Base-by-base conservation (phyloP, 208 protist genomes). In the Strigomonas galati region DNA sequence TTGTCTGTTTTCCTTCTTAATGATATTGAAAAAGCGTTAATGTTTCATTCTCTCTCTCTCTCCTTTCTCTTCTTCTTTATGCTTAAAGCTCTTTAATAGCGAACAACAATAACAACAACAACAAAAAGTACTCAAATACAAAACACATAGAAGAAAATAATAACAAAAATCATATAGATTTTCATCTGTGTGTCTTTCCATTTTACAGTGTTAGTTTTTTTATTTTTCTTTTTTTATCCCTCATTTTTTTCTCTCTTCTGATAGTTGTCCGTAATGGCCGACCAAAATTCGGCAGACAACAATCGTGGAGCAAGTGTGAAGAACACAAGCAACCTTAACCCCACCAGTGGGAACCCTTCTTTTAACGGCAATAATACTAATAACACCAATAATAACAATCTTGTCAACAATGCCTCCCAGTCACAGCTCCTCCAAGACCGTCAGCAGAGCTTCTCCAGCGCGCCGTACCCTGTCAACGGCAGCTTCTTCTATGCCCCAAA, bases 81-180 rank as follows among this genome's bases (percentile, higher is more conserved):
- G 51, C 10, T 30, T 30, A 23, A 14, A 6, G 6, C n/a, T 55
- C 12, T 23, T 55, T 55, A 19, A 55, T 55, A 17, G 19, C 26
- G 10, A 55, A 55, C 26, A 28, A 55, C 23, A 28, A 55, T 19
- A 55, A 55, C 19, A 55, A 55, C 51, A 28, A 55, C 6, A 55
- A 19, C 19, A 19, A 28, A 30, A 55, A 23, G 7, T 6, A 23
- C 26, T 23, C n/a, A 23, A 23, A 19, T 23, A 55, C 23, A 30
- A 55, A 55, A 28, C 15, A 55, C 14, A 44, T 44, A 44, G 14
- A 44, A 44, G 37, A 17, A 44, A 44, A 44, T 44, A 17, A 44
- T 44, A 44, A 44, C 37, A 14, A 17, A 44, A 14, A 44, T 17
- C 37, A 14, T 44, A 17, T 14, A 44, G 9, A 17, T 44, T 44